These are phyloP conservation scores for Tolypocladium pustulatum DNA, from an alignment of 2,329 filamentous ascomycete genomes.

Conservation along the genomic window DNA sequence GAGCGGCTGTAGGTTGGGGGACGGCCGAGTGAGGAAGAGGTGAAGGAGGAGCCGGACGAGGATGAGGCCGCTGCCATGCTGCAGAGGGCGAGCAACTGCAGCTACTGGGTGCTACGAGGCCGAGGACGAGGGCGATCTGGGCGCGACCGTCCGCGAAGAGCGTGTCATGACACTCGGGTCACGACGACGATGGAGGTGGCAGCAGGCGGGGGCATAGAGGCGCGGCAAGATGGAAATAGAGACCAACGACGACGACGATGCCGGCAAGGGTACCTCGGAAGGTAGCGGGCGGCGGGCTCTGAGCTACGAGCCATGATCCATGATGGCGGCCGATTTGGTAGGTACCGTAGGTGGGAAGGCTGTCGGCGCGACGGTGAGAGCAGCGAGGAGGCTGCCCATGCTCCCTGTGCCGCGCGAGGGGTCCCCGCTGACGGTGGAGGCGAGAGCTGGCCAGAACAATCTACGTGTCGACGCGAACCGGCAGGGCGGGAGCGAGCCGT, in stretches of 20 bases:
- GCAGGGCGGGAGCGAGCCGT: background rate
- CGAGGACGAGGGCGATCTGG: background rate
- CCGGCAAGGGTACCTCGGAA: background rate
- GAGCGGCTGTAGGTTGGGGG: constrained; percentile 29
- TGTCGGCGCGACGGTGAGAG: background rate
- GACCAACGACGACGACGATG: background rate
- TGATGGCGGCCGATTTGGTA: background rate
- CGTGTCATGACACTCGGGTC: constrained; percentile 6
- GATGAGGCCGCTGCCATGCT: constrained; percentile 28
- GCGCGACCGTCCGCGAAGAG: background rate
- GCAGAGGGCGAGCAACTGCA: constrained; percentile 3
- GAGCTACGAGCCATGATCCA: background rate
- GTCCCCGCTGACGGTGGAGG: background rate
- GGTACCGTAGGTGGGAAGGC: background rate
- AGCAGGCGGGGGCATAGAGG: background rate
- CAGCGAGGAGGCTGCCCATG: background rate
- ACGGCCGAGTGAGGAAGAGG: constrained; percentile 32
- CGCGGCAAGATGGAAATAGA: background rate
- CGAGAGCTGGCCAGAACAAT: background rate
- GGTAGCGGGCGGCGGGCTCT: background rate
- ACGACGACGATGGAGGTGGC: background rate
- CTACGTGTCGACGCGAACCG: background rate
- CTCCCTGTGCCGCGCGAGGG: background rate
- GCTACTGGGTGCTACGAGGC: constrained; percentile 1
- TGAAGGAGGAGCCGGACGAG: constrained; percentile 38